Conservation (phyloP, 768 basidiomycete species). For the Boletus bicolor region DNA sequence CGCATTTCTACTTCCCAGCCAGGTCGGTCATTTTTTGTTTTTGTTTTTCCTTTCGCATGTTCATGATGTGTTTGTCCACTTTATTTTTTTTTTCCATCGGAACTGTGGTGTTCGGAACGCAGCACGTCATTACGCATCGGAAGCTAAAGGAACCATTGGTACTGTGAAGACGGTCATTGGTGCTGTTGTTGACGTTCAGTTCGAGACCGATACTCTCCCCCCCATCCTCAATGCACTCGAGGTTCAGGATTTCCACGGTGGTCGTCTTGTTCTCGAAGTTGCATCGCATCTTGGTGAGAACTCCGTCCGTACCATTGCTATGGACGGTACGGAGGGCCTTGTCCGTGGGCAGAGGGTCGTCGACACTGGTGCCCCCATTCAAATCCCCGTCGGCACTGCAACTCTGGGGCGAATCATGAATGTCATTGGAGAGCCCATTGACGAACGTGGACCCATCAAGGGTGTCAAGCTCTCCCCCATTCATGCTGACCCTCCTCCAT, state of each 20-base stretch:
- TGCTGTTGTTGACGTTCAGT: constrained; percentile 99
- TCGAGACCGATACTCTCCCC: constrained; percentile 85
- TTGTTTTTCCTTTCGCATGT: background rate
- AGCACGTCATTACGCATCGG: constrained; percentile 91
- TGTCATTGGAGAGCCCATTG: constrained; percentile 99
- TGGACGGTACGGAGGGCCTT: constrained; percentile 99
- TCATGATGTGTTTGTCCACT: constrained; percentile 2
- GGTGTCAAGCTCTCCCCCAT: constrained; percentile 91
- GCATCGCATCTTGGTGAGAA: constrained; percentile 99
- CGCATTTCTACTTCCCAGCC: constrained; percentile 47
- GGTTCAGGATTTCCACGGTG: constrained; percentile 90
- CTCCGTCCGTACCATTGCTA: constrained; percentile 98
- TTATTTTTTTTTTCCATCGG: background rate
- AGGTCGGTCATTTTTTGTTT: constrained; percentile 41
- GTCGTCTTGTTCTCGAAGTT: constrained; percentile 98
- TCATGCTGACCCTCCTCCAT: constrained; percentile 95
- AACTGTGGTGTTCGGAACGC: constrained; percentile 7
- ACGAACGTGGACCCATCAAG: constrained; percentile 98
- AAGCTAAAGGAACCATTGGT: constrained; percentile 70
- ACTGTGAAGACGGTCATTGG: constrained; percentile 98
- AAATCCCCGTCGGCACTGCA: constrained; percentile 91
- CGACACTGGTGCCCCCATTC: constrained; percentile 95
- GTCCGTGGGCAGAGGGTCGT: constrained; percentile 97
- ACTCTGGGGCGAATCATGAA: constrained; percentile 99
- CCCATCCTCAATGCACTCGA: constrained; percentile 99